A percentile compares a stretch with the other conserved stretches of the same genome.
These are phyloP conservation scores for Wickerhamomyces alni DNA, from an alignment of 805 yeast genomes.

Conservation along the genomic window DNA sequence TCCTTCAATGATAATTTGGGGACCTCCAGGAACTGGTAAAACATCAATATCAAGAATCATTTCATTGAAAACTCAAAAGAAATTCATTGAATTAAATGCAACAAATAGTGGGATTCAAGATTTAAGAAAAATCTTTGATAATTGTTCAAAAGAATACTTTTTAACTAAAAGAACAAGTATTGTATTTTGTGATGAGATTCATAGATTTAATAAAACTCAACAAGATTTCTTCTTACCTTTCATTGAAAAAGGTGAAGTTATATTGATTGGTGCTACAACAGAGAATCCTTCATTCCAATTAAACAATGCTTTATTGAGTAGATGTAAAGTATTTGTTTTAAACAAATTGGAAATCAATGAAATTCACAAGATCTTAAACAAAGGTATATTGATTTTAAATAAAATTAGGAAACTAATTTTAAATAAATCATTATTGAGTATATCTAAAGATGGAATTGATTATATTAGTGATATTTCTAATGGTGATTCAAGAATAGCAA, in stretches of 20 bases:
- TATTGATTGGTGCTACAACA: conserved; percentile 93
- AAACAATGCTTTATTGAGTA: conserved; percentile 73
- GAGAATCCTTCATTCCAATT: conserved; percentile 87
- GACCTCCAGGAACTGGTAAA: conserved; percentile 92
- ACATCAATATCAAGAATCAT: conserved; percentile 73
- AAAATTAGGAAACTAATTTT: conserved; percentile 49
- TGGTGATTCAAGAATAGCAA: conserved; percentile 86
- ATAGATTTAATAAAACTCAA: conserved; percentile 77
- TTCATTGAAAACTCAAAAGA: conserved; percentile 26
- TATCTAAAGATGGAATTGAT: conserved; percentile 52
- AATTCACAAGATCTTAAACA: conserved; percentile 42
- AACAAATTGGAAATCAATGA: conserved; percentile 46
- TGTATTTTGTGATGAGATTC: conserved; percentile 89
- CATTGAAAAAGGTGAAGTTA: conserved; percentile 77
- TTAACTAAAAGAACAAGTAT: conserved; percentile 51
- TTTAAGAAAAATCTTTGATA: conserved; percentile 52
- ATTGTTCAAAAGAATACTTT: conserved; percentile 28
- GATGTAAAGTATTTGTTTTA: conserved; percentile 78
- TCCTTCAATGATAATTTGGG: conserved; percentile 89
- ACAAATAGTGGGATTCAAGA: conserved; percentile 67
- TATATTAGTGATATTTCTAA: conserved; percentile 69
- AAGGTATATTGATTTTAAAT: conserved; percentile 57
- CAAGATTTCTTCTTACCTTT: conserved; percentile 84
- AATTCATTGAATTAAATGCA: conserved; percentile 80
- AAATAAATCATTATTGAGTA: conserved; percentile 41